Conservation (phyloP, 768 basidiomycete species). For the Mycena kentingensis region DNA sequence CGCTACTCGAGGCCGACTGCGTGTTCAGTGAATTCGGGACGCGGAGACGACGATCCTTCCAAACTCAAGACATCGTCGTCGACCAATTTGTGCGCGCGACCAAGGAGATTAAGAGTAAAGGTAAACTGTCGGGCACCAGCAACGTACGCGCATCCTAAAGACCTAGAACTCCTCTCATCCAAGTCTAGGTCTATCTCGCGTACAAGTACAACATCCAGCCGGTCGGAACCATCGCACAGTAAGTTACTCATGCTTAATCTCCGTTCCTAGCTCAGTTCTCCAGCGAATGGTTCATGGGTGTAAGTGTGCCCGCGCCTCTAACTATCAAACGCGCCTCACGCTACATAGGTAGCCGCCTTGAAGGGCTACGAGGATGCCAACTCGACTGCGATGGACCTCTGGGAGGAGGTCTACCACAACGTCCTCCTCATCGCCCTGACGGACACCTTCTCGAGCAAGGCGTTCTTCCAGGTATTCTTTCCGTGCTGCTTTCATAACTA, state of each 20-base stretch:
- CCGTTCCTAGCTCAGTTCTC: slow-evolving; percentile 16
- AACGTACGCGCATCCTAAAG: slow-evolving; percentile 58
- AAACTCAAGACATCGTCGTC: slow-evolving; percentile 78
- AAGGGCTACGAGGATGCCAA: slow-evolving; percentile 83
- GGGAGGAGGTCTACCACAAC: slow-evolving; percentile 76
- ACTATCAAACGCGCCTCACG: slow-evolving; percentile 3
- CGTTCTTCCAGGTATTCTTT: slow-evolving; percentile 76
- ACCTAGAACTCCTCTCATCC: slow-evolving; percentile 1
- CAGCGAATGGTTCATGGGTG: slow-evolving; percentile 93
- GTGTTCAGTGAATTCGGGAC: slow-evolving; percentile 87
- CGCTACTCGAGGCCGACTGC: slow-evolving; percentile 65
- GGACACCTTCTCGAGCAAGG: slow-evolving; percentile 89
- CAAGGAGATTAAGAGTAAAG: slow-evolving; percentile 47
- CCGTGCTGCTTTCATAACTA: neutral
- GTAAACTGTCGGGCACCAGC: slow-evolving; percentile 79
- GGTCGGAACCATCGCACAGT: slow-evolving; percentile 88
- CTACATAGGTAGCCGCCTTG: slow-evolving; percentile 73
- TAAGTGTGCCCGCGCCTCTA: slow-evolving; percentile 41
- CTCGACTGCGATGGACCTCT: slow-evolving; percentile 71
- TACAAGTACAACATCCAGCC: slow-evolving; percentile 64
- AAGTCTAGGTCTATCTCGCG: slow-evolving; percentile 77
- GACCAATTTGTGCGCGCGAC: slow-evolving; percentile 66
- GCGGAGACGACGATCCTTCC: slow-evolving; percentile 72
- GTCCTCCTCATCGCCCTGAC: slow-evolving; percentile 77
- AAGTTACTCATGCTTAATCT: slow-evolving; percentile 31